Evolutionary conservation across 306 rosid genomes (phyloP).

Genomic region (Prunus armeniaca): DNA sequence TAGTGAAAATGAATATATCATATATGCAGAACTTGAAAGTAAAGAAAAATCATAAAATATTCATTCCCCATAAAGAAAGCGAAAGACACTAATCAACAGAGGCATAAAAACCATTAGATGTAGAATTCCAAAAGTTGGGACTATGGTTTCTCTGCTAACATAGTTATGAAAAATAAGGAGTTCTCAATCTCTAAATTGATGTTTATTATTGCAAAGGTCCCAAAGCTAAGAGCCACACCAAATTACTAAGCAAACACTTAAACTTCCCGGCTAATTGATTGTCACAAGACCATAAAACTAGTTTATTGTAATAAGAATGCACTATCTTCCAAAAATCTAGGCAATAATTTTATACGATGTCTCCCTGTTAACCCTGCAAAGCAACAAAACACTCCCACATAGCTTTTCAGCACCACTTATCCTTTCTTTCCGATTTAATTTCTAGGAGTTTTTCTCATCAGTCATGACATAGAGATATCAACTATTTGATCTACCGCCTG

Average conservation of each 20-base stretch:
- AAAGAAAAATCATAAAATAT: not conserved
- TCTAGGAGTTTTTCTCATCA: not conserved
- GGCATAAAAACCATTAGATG: not conserved
- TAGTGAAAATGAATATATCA: not conserved
- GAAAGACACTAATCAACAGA: not conserved
- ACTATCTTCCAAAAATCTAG: conserved; percentile 3
- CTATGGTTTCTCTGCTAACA: not conserved
- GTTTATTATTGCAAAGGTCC: not conserved
- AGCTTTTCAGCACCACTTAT: not conserved
- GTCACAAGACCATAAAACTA: not conserved
- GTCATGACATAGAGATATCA: not conserved
- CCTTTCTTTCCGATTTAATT: not conserved
- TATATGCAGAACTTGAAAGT: not conserved
- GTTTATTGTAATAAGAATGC: not conserved
- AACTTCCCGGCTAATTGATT: not conserved
- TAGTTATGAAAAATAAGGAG: not conserved
- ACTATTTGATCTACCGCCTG: not conserved
- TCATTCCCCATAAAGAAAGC: not conserved
- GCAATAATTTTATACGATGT: not conserved
- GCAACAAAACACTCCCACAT: not conserved
- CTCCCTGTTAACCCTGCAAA: not conserved
- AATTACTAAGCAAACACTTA: not conserved
- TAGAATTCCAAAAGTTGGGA: not conserved
- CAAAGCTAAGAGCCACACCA: not conserved
- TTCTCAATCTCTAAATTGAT: not conserved